Conservation (phyloP, 2,329 filamentous ascomycete genomes). For the Fusarium tricinctum region DNA sequence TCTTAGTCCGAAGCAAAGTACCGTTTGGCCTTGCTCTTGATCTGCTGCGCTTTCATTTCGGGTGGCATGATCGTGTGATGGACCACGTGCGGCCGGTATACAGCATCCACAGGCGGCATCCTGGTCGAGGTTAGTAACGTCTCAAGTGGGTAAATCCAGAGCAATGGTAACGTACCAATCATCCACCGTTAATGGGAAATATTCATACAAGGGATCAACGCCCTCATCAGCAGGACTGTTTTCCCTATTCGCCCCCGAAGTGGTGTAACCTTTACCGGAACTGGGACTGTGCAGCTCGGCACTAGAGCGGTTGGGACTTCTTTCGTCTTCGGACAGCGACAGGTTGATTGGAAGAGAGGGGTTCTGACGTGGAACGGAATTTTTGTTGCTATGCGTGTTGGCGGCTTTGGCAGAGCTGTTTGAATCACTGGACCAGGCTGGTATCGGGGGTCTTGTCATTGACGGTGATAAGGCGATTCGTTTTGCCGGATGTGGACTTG, state of each 20-base stretch:
- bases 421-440: constrained; percentile 61
- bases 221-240: constrained; percentile 80
- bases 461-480: constrained; percentile 67
- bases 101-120: constrained; percentile 90
- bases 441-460: constrained; percentile 66
- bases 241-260: constrained; percentile 57
- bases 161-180: constrained; percentile 73
- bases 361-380: constrained; percentile 47
- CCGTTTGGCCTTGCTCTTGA: constrained; percentile 75
- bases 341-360: constrained; percentile 63
- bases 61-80: constrained; percentile 84
- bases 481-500: constrained; percentile 65
- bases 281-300: constrained; percentile 67
- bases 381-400: constrained; percentile 40
- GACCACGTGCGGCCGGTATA: constrained; percentile 92
- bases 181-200: constrained; percentile 91
- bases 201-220: constrained; percentile 90
- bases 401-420: constrained; percentile 45
- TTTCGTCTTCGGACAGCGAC: constrained; percentile 72
- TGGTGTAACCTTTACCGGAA: constrained; percentile 57
- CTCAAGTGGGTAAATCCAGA: constrained; percentile 1
- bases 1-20: constrained; percentile 76
- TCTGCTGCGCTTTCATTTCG: constrained; percentile 77
- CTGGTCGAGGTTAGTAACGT: constrained; percentile 53
- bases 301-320: constrained; percentile 66